phyloP scores from a whole-genome alignment of 2,329 filamentous ascomycete genomes.

The Sphaerostilbella broomeana region DNA sequence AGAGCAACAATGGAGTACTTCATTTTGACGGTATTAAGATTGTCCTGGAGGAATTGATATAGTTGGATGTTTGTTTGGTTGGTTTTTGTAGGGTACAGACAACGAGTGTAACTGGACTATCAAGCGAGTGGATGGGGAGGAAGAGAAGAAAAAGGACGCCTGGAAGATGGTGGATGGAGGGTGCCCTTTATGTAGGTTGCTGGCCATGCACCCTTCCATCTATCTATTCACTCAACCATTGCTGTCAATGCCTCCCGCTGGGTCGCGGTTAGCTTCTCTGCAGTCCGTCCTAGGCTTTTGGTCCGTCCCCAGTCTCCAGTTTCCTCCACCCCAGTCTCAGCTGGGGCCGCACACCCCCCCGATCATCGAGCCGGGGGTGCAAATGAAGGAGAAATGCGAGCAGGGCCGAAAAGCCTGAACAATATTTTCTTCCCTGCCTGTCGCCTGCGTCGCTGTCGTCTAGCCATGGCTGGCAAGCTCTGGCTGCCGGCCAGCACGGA shows the following conservation, averaged over 20 bases:
- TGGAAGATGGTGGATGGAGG: conserved; percentile 14
- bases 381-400: conserved; percentile 4
- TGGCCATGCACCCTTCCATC: background rate
- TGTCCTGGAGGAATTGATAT: conserved; percentile 3
- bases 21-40: conserved; percentile 27
- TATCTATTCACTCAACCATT: conserved; percentile 1
- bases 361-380: conserved; percentile 13
- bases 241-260: conserved; percentile 1
- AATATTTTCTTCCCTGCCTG: too few relatives aligned
- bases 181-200: conserved; percentile 26
- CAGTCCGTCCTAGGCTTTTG: background rate
- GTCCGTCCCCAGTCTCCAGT: background rate
- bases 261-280: background rate
- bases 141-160: conserved; percentile 8
- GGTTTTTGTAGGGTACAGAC: conserved; percentile 15
- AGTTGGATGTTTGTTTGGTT: conserved; percentile 8
- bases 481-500: too few relatives aligned
- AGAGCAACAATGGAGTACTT: conserved; percentile 31
- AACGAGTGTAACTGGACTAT: conserved; percentile 25
- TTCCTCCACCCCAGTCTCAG: too few relatives aligned
- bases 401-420: conserved; percentile 14
- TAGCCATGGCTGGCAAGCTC: too few relatives aligned
- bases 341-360: conserved; percentile 13
- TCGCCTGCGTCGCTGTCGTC: too few relatives aligned
- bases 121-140: conserved; percentile 25